phyloP scores from a whole-genome alignment of 192 early-diverging fungal species.

The Geranomyces michiganensis region DNA sequence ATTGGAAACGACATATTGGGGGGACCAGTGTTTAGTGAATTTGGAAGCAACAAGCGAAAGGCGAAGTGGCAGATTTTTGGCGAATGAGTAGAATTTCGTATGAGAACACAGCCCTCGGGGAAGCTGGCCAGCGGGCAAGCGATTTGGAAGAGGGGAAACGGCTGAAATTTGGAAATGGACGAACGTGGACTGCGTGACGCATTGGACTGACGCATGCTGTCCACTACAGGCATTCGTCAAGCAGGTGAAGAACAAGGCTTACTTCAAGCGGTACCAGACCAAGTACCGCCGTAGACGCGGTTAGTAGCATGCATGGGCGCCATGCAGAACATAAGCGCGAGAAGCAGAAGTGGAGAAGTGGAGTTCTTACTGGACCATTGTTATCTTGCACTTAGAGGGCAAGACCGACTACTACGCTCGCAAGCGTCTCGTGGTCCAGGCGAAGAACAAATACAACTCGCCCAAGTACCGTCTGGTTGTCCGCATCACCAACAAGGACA shows the following conservation, averaged over 20 bases:
- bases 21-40: background rate
- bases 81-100: no score
- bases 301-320: constrained; percentile 47
- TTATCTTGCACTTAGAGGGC: constrained; percentile 67
- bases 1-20: background rate
- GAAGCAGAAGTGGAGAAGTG: background rate
- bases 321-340: background rate
- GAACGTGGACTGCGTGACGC: background rate
- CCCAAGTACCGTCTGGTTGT: constrained; percentile 99
- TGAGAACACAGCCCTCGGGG: no score
- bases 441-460: constrained; percentile 99
- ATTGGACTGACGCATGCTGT: no score
- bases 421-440: constrained; percentile 97
- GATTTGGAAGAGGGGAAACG: background rate
- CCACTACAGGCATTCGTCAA: constrained; percentile 53
- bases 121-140: no score
- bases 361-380: background rate
- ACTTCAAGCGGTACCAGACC: constrained; percentile 99
- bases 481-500: constrained; percentile 98
- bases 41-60: background rate
- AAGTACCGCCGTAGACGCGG: constrained; percentile 99
- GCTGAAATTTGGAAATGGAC: background rate
- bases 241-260: constrained; percentile 97
- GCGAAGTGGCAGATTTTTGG: no score
- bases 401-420: constrained; percentile 99